These are phyloP conservation scores for Boletus rubescentipes DNA, from an alignment of 768 basidiomycete species.

Conservation along the genomic window DNA sequence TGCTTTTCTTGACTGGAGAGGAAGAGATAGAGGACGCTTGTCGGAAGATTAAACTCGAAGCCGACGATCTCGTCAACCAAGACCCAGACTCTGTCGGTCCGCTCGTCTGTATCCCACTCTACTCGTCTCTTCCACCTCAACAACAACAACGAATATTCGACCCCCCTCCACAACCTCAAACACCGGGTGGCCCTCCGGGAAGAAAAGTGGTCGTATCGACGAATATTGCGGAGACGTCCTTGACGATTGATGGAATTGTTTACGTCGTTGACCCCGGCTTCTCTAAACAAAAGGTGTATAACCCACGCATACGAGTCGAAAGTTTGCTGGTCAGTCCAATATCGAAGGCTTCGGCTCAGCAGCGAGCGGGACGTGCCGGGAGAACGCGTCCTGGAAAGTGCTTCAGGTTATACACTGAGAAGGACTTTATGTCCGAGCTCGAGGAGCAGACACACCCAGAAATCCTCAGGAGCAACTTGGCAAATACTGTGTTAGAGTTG, in stretches of 20 bases:
- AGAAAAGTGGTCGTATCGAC: conserved; percentile 95
- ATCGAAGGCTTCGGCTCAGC: conserved; percentile 95
- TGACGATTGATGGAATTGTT: conserved; percentile 99
- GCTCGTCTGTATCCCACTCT: conserved; percentile 86
- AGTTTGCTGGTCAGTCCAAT: conserved; percentile 91
- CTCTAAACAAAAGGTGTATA: conserved; percentile 98
- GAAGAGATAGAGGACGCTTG: conserved; percentile 98
- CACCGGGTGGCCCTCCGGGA: conserved; percentile 72
- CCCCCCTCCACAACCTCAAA: conserved; percentile 65
- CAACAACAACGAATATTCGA: conserved; percentile 99
- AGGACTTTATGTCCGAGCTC: conserved; percentile 93
- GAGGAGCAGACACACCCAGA: conserved; percentile 98
- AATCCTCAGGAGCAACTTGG: conserved; percentile 90
- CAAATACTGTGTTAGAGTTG: conserved; percentile 89
- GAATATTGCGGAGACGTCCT: conserved; percentile 95
- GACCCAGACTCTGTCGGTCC: conserved; percentile 81
- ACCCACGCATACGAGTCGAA: conserved; percentile 95
- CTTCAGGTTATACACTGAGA: conserved; percentile 95
- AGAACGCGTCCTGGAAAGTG: conserved; percentile 96
- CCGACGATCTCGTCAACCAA: conserved; percentile 74
- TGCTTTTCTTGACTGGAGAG: conserved; percentile 96
- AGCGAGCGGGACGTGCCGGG: conserved; percentile 94
- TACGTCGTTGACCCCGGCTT: conserved; percentile 98
- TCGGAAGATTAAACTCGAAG: conserved; percentile 87
- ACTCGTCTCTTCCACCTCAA: conserved; percentile 90